Evolutionary conservation across 768 basidiomycete genomes (phyloP), one percentile per base, ranked within the genome.

Genomic region (Pulveroboletus frians): DNA sequence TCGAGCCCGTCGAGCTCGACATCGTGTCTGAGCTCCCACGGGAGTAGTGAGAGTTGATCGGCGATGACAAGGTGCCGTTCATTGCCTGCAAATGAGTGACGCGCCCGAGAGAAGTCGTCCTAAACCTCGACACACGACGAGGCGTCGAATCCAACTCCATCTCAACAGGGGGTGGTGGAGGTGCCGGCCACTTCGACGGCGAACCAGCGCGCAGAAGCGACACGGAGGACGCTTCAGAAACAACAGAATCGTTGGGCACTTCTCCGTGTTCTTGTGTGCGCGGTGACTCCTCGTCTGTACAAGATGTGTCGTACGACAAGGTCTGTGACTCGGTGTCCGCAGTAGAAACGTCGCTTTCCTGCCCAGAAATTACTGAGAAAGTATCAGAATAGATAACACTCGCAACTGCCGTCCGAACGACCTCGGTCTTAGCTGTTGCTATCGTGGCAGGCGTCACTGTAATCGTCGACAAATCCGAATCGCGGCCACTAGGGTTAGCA

Each of bases 371-470:
- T 9, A 56, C 17, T 2, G 65, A 62, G 14, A 67, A 55, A 5
- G 48, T 26, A 38, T 67, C 67, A 21, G 65, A 54, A 39, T 72
- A 69, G 34, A 81, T 62, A 15, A 81, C 71, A 38, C 76, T 77
- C n/a, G 81, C 80, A 9, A 76, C 71, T 11, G 78, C 73, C 18
- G 76, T 69, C 48, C 77, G 69, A 21, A 74, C 78, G 10, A 82
- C 65, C 18, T 72, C 76, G 45, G 69, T 70, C 42, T 74, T 65
- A 7, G 78, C 75, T 21, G 76, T 64, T 13, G 77, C 69, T 43
- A 78, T 71, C n/a, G 63, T 71, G 10, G 65, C 69, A 5, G 65
- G 47, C 4, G 69, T 71, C 8, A 81, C 73, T 3, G 78, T 80
- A 15, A 69, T 62, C 11, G 62, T 70, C 7, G 73, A 73, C 46